phyloP scores from a whole-genome alignment of 345 rosid genomes.

The Aquilaria malaccensis region DNA sequence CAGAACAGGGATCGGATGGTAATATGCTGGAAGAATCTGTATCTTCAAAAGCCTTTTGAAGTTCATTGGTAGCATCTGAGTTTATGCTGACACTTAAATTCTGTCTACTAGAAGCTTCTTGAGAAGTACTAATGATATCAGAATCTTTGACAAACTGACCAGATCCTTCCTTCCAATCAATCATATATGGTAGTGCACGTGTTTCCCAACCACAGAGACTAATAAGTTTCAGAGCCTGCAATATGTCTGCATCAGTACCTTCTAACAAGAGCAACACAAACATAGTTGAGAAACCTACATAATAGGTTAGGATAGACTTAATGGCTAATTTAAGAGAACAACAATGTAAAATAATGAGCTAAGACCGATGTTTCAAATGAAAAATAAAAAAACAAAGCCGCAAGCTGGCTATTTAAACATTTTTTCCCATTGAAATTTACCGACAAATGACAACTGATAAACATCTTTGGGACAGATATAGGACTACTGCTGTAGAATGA shows the following conservation, averaged over 20 bases:
- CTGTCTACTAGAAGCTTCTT: constrained; percentile 27
- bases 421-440: too few species aligned
- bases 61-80: constrained; percentile 21
- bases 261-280: constrained; percentile 5
- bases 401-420: too few species aligned
- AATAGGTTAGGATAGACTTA: too few species aligned
- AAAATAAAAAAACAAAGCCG: too few species aligned
- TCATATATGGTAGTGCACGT: constrained; percentile 64
- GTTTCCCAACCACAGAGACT: constrained; percentile 98
- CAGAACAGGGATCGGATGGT: constrained; percentile 61
- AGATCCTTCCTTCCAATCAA: constrained; percentile 48
- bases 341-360: too few species aligned
- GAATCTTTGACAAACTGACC: constrained; percentile 27
- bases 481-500: too few species aligned
- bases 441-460: too few species aligned
- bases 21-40: constrained; percentile 21
- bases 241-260: constrained; percentile 12
- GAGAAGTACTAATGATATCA: constrained; percentile 25
- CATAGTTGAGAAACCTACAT: too few species aligned
- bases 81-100: constrained; percentile 25
- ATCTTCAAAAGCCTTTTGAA: constrained; percentile 25
- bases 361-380: too few species aligned
- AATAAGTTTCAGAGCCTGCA: constrained; percentile 73
- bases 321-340: too few species aligned
- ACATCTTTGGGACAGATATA: too few species aligned